phyloP scores from a whole-genome alignment of 192 early-diverging fungal species.

The Podila horticola region DNA sequence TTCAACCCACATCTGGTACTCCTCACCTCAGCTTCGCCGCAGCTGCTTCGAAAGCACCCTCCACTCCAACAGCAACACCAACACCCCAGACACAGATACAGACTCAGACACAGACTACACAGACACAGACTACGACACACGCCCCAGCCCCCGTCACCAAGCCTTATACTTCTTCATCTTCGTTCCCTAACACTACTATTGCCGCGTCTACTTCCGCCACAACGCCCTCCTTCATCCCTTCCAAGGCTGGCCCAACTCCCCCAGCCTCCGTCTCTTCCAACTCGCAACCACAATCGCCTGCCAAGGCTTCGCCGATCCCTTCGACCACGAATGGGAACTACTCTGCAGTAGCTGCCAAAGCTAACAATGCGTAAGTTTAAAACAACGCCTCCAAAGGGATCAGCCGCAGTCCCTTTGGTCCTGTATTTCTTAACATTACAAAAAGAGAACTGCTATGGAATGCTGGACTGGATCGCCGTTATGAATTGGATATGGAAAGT shows the following conservation, averaged over 20 bases:
- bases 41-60: conserved; percentile 34
- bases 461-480: too few relatives aligned
- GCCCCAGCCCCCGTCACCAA: conserved; percentile 11
- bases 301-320: conserved; percentile 14
- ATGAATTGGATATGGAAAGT: too few relatives aligned
- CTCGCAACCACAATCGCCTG: not conserved
- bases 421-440: too few relatives aligned
- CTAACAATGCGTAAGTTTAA: conserved; percentile 3
- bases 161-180: conserved; percentile 5
- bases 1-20: conserved; percentile 47
- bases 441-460: not conserved
- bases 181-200: not conserved
- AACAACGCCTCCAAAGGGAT: too few relatives aligned
- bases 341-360: conserved; percentile 50
- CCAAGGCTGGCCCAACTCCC: not conserved
- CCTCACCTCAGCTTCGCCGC: conserved; percentile 52
- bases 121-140: conserved; percentile 35
- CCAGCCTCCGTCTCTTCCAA: not conserved
- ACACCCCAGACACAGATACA: conserved; percentile 6
- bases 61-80: conserved; percentile 9
- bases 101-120: conserved; percentile 24
- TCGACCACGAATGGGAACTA: conserved; percentile 45
- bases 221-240: not conserved
- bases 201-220: not conserved
- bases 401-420: too few relatives aligned